These are phyloP conservation scores for Aspergillus candidus DNA, from an alignment of 2,329 filamentous ascomycete genomes.

Conservation along the genomic window DNA sequence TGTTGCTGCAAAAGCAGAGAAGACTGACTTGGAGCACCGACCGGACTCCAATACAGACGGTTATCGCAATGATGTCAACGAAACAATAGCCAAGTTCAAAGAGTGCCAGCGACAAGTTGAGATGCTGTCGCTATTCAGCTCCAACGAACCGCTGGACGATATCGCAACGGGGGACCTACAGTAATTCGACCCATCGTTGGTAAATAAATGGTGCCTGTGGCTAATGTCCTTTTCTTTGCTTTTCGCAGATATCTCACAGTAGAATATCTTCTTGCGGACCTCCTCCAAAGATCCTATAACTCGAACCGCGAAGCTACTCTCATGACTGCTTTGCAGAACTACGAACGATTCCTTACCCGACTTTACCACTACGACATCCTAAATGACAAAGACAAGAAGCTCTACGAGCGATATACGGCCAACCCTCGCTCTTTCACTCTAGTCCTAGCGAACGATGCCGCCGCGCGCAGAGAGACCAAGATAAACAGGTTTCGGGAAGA, in stretches of 20 bases:
- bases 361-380: conserved; percentile 76
- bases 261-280: conserved; percentile 71
- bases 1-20: conserved; percentile 49
- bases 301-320: conserved; percentile 60
- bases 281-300: conserved; percentile 61
- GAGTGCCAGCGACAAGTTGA: conserved; percentile 64
- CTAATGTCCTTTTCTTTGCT: conserved; percentile 14
- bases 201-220: conserved; percentile 1
- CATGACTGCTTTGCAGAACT: conserved; percentile 58
- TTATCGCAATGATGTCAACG: conserved; percentile 62
- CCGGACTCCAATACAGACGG: conserved; percentile 58
- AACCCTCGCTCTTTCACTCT: conserved; percentile 67
- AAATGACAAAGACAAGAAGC: conserved; percentile 55
- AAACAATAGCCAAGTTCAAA: conserved; percentile 65
- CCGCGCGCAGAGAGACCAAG: conserved; percentile 70
- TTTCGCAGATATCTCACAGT: conserved; percentile 63
- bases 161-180: conserved; percentile 76
- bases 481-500: conserved; percentile 80
- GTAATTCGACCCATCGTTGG: conserved; percentile 36
- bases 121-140: conserved; percentile 75
- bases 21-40: conserved; percentile 55
- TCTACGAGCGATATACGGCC: conserved; percentile 68
- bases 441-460: conserved; percentile 59
- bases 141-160: conserved; percentile 85
- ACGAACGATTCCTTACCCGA: conserved; percentile 71